Evolutionary conservation across 768 basidiomycete genomes (phyloP), one percentile per base, ranked within the genome.

Genomic region (Russula olivacea): DNA sequence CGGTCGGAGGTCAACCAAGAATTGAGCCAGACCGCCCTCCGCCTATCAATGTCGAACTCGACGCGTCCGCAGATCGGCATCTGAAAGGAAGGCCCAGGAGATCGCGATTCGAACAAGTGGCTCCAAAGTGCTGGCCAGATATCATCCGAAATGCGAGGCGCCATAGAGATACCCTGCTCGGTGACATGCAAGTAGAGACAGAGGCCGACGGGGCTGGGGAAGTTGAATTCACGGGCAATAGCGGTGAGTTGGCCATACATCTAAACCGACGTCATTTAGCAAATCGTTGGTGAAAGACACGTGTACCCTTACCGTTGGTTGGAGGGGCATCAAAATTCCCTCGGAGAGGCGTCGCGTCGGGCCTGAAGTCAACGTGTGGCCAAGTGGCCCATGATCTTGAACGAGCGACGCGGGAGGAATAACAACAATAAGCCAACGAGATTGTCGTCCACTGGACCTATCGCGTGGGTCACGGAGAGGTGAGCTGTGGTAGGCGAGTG

Each of bases 1-100:
- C 74, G 66, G 21, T 75, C 73, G 59, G 81, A 72, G n/a, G 80
- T 76, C 23, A 85, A 63, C 89, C 90, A 96, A 0, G 83, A 75
- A 19, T 83, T 75, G 68, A 85, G 89, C 93, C 93, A 95, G 32
- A 83, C 80, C 19, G 93, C 93, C 64, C 84, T 81, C 40, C 78
- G 76, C 51, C 82, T 63, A 74, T 95, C 93, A 51, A 95, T 81
- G 73, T 95, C 93, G 71, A 95, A 93, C 74, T 95, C 92, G 32
- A 96, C 80, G 32, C 81, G 85, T 5, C 90, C 93, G 49, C 83
- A 79, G 61, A 95, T 86, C 0, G 89, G 86, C 21, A 81, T 70
- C 55, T 76, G 78, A 25, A 72, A 71, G 28, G 70, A 67, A 62
- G 76, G 64, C 4, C 72, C 60, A 21, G 73, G 68, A 23, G 73